Percentiles rank a stretch among this genome's conserved stretches.
phyloP scores from a whole-genome alignment of 495 filamentous ascomycete genomes.

The Aspergillus carlsbadensis region DNA sequence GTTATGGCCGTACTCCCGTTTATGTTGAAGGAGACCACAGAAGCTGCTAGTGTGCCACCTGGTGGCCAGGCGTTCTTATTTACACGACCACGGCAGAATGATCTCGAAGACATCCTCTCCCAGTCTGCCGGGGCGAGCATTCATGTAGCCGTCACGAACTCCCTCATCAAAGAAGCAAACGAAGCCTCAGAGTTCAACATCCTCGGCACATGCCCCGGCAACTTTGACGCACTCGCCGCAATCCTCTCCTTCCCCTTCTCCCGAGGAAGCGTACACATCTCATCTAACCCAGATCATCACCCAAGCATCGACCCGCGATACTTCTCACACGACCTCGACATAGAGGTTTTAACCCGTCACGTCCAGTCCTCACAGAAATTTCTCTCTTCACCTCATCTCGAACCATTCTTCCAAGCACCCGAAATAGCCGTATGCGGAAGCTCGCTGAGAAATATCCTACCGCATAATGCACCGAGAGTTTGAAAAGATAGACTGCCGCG shows the following conservation, averaged over 20 bases:
- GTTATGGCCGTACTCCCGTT: not conserved
- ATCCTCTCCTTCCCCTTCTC: conserved; percentile 34
- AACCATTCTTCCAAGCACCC: not conserved
- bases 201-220: not conserved
- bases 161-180: not conserved
- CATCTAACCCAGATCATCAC: conserved; percentile 8
- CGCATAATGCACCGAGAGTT: too few relatives aligned
- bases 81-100: not conserved
- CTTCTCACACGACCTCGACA: conserved; percentile 30
- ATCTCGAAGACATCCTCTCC: not conserved
- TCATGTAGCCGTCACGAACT: not conserved
- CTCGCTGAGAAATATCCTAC: too few relatives aligned
- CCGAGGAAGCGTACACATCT: conserved; percentile 22
- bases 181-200: not conserved
- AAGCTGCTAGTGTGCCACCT: not conserved
- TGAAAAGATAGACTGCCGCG: too few relatives aligned
- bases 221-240: conserved; percentile 30
- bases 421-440: too few relatives aligned
- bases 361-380: conserved; percentile 31
- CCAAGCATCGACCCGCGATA: conserved; percentile 27
- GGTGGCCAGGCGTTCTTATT: not conserved
- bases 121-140: not conserved
- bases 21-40: not conserved
- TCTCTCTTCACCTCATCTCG: not conserved
- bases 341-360: conserved; percentile 46